Evolutionary conservation across 176 grass and related monocot species (phyloP), one percentile per base, ranked within the genome.

Genomic region (Cenchrus fungigraminus): DNA sequence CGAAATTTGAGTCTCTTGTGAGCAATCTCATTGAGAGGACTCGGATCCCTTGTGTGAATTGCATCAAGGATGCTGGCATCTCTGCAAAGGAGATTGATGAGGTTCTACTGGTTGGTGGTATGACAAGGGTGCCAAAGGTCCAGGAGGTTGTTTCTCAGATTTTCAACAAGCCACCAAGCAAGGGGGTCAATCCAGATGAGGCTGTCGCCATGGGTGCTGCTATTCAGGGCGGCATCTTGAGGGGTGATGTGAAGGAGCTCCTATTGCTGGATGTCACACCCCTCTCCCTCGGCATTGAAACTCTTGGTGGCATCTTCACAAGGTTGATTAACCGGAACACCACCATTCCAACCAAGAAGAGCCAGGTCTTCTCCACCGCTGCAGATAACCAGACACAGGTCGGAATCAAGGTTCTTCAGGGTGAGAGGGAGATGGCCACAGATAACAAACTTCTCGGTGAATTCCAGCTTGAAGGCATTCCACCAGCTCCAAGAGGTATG

Each of bases 341-440:
- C 19, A 99, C 97, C 55, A 99, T 99, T 85, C 97, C 97, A 53
- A 96, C 94, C 40, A 99, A 97, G 90, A 99, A 99, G 81, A 99
- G 97, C 29, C 94, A 99, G 82, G 76, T 91, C 59, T 99, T 99
- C 76, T 99, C 97, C 28, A 99, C 97, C 62, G 94, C 94, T 0
- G 85, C 94, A 60, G 94, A 97, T 82, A 97, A 97, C 80, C 94
- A 97, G 79, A 94, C 83, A 0, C 94, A 97, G 84, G 94, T 97
- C 43, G 94, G 94, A 79, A 70, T 97, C 46, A 97, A 92, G 69
- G 97, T 99, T 10, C 88, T 99, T 64, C 97, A 99, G 85, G 97
- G 97, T 68, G 97, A 99, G 90, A 99, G 97, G 84, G 97, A 99
- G 83, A 99, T 99, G 97, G 91, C 94, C 0, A 16, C 83, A 44